Evolutionary conservation across 2,329 filamentous ascomycete genomes (phyloP).

Genomic region (Didymella glomerata): DNA sequence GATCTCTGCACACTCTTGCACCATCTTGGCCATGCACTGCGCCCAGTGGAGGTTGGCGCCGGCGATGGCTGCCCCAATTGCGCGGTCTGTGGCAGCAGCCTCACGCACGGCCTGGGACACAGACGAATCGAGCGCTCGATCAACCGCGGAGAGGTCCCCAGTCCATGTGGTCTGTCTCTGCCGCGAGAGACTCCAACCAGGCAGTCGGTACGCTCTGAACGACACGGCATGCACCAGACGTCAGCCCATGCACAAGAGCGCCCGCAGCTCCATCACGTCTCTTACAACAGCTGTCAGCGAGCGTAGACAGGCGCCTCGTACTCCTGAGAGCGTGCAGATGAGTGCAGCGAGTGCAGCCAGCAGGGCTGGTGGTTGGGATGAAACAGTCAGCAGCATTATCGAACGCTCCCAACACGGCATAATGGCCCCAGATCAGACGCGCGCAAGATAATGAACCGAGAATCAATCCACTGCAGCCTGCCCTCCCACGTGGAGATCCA

Average conservation of each 20-base stretch:
- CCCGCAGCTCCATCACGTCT: constrained; percentile 9
- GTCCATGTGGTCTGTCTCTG: constrained; percentile 34
- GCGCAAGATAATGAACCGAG: constrained; percentile 29
- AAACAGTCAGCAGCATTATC: constrained; percentile 21
- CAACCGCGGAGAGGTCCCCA: constrained; percentile 38
- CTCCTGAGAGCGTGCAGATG: constrained; percentile 15
- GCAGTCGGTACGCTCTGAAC: constrained; percentile 38
- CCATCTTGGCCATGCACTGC: constrained; percentile 26
- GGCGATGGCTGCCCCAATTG: constrained; percentile 37
- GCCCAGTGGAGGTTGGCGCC: constrained; percentile 31
- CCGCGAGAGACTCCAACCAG: constrained; percentile 37
- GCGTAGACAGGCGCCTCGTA: constrained; percentile 37
- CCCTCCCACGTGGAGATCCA: constrained; percentile 48
- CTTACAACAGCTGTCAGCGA: constrained; percentile 41
- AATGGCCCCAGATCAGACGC: constrained; percentile 29
- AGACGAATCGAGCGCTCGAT: constrained; percentile 35
- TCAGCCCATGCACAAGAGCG: constrained; percentile 29
- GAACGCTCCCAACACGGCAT: constrained; percentile 15
- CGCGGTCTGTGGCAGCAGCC: constrained; percentile 34
- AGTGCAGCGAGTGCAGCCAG: constrained; percentile 8
- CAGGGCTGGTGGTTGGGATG: constrained; percentile 19
- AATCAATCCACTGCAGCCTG: constrained; percentile 24
- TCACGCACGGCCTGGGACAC: constrained; percentile 32
- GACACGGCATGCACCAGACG: constrained; percentile 26
- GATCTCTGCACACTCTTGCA: constrained; percentile 34